A percentile compares a stretch with the other conserved stretches of the same genome.
These are phyloP conservation scores for Prunus kanzakura DNA, from an alignment of 306 rosid species.

Conservation along the genomic window DNA sequence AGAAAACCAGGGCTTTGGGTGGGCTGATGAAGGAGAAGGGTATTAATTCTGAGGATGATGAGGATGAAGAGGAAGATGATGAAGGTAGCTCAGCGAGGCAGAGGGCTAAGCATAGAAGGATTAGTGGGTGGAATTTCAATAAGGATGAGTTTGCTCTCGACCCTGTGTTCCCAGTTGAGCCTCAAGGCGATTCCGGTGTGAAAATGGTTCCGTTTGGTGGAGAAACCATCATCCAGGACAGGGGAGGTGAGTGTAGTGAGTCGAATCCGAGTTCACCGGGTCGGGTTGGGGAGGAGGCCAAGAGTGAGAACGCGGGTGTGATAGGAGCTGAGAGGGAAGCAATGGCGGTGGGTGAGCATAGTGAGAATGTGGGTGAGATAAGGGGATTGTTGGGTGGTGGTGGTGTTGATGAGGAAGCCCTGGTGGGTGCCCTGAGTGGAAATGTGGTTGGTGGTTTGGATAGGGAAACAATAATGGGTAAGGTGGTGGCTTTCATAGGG, in stretches of 20 bases:
- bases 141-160: constrained; percentile 54
- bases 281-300: neutral
- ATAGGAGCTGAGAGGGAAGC: neutral
- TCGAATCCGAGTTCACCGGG: constrained; percentile 5
- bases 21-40: neutral
- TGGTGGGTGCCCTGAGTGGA: neutral
- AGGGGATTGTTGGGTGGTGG: neutral
- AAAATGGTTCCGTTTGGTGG: constrained; percentile 35
- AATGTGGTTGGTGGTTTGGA: neutral
- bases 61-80: constrained; percentile 11
- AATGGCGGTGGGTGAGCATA: neutral
- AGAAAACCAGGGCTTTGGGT: neutral
- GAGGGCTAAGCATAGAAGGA: constrained; percentile 32
- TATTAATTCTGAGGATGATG: neutral
- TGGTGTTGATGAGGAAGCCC: neutral
- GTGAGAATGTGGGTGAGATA: neutral
- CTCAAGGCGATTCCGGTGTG: neutral
- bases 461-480: constrained; percentile 13
- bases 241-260: constrained; percentile 6
- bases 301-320: neutral
- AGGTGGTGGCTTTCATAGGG: constrained; percentile 13
- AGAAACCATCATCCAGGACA: constrained; percentile 21
- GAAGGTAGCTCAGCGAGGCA: neutral
- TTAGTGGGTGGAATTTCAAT: constrained; percentile 70
- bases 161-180: constrained; percentile 43